Evolutionary conservation across 352 stramenopile species (phyloP).

Genomic region (Pythium folliculosum): DNA sequence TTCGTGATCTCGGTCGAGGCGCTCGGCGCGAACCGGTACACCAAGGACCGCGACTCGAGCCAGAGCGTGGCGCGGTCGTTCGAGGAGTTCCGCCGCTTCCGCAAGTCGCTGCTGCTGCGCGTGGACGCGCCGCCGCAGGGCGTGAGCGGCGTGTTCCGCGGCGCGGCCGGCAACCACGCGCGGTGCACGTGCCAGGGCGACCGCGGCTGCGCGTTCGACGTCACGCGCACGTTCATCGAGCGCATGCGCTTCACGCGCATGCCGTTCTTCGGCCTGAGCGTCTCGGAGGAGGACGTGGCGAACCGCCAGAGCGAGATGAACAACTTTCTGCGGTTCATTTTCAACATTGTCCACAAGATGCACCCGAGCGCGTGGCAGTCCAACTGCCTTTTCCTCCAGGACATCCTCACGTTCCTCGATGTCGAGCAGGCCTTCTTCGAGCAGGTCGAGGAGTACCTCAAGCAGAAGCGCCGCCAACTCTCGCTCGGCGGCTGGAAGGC

Average conservation of each 20-base stretch:
- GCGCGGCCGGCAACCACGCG: conserved; percentile 3
- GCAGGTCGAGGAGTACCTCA: conserved; percentile 67
- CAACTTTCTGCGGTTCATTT: conserved; percentile 82
- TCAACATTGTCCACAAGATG: conserved; percentile 79
- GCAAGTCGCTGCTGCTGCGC: conserved; percentile 67
- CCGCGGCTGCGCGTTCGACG: conserved; percentile 69
- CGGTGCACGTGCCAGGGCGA: conserved; percentile 60
- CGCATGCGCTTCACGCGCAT: conserved; percentile 75
- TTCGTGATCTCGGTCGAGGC: conserved; percentile 82
- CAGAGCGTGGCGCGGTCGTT: conserved; percentile 74
- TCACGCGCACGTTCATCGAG: conserved; percentile 70
- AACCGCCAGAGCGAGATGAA: conserved; percentile 80
- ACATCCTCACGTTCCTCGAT: conserved; percentile 79
- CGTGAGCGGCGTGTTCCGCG: conserved; percentile 30
- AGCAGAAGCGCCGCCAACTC: conserved; percentile 65
- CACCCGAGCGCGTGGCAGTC: conserved; percentile 61
- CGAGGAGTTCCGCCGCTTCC: conserved; percentile 76
- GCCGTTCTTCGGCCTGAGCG: conserved; percentile 61
- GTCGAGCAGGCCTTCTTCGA: conserved; percentile 74
- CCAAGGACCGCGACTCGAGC: conserved; percentile 66
- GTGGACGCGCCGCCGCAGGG: conserved; percentile 49
- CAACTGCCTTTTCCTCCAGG: conserved; percentile 79
- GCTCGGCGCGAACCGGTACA: conserved; percentile 54
- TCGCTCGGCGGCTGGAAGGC: conserved; percentile 79
- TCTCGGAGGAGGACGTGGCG: conserved; percentile 48